Evolutionary conservation across 2,329 filamentous ascomycete species (phyloP).

Genomic region (Fusarium transvaalense): DNA sequence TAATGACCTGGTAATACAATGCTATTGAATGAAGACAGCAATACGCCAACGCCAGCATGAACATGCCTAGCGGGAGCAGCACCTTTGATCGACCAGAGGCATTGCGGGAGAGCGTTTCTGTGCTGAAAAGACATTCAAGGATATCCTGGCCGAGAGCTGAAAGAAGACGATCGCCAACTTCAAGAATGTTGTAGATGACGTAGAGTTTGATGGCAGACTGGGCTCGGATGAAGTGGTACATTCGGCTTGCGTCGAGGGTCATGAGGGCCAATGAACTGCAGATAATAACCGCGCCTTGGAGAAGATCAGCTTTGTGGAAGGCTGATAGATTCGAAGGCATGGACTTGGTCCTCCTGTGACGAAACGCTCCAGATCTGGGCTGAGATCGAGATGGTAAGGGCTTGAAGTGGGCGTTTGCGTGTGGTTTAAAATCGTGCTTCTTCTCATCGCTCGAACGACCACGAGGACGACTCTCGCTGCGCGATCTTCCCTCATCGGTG

Average conservation of each 20-base stretch:
- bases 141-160: slow-evolving; percentile 96
- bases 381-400: slow-evolving; percentile 41
- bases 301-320: slow-evolving; percentile 93
- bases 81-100: slow-evolving; percentile 92
- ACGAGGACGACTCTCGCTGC: slow-evolving; percentile 48
- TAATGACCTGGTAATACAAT: slow-evolving; percentile 97
- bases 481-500: slow-evolving; percentile 56
- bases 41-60: slow-evolving; percentile 86
- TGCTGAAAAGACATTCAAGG: slow-evolving; percentile 93
- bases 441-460: slow-evolving; percentile 37
- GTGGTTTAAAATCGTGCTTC: slow-evolving; percentile 16
- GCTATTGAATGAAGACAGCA: slow-evolving; percentile 89
- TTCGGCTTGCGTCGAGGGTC: slow-evolving; percentile 92
- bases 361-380: slow-evolving; percentile 54
- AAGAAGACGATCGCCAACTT: slow-evolving; percentile 90
- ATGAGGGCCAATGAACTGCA: slow-evolving; percentile 87
- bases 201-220: slow-evolving; percentile 98
- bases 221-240: slow-evolving; percentile 97
- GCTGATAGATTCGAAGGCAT: slow-evolving; percentile 86
- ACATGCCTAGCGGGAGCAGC: slow-evolving; percentile 89
- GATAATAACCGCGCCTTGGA: slow-evolving; percentile 90
- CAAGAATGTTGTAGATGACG: slow-evolving; percentile 97
- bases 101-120: slow-evolving; percentile 90
- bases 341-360: slow-evolving; percentile 83
- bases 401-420: slow-evolving; percentile 34